phyloP scores from a whole-genome alignment of 176 grass and related monocot genomes.

The Triticum urartu region DNA sequence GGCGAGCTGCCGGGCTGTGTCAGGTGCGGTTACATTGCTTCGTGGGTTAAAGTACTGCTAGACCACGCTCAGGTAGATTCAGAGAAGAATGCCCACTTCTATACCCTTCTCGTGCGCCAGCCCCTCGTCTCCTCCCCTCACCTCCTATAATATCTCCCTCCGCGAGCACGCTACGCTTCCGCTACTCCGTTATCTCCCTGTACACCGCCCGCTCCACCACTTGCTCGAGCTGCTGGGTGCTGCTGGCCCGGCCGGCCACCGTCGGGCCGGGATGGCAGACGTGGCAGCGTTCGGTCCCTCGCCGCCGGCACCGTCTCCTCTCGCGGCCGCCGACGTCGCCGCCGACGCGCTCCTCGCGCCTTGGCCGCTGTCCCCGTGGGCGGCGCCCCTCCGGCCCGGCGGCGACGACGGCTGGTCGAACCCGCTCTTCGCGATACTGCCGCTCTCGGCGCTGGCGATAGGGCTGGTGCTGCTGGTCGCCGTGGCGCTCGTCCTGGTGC shows the following conservation, averaged over 20 bases:
- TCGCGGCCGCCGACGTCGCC: neutral
- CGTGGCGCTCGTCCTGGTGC: constrained; percentile 29
- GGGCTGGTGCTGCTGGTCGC: constrained; percentile 37
- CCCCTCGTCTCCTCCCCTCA: neutral
- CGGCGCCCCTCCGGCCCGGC: neutral
- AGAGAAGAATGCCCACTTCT: constrained; percentile 10
- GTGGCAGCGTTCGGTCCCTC: constrained; percentile 8
- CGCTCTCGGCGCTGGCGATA: constrained; percentile 36
- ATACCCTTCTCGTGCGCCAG: neutral
- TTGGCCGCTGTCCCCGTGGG: constrained; percentile 27
- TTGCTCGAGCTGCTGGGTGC: neutral
- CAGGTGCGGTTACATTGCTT: neutral
- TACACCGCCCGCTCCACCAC: neutral
- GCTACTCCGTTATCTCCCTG: neutral
- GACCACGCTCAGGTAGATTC: constrained; percentile 36
- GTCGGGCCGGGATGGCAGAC: neutral
- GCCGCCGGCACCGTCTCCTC: constrained; percentile 14
- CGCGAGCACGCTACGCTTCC: neutral
- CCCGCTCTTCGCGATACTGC: constrained; percentile 42
- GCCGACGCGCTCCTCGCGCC: constrained; percentile 36
- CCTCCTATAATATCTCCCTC: constrained; percentile 12
- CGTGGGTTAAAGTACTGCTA: neutral
- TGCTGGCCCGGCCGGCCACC: neutral
- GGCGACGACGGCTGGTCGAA: neutral
- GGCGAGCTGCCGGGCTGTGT: too few relatives aligned